phyloP scores from a whole-genome alignment of 306 rosid species.

The Lathyrus aphaca region DNA sequence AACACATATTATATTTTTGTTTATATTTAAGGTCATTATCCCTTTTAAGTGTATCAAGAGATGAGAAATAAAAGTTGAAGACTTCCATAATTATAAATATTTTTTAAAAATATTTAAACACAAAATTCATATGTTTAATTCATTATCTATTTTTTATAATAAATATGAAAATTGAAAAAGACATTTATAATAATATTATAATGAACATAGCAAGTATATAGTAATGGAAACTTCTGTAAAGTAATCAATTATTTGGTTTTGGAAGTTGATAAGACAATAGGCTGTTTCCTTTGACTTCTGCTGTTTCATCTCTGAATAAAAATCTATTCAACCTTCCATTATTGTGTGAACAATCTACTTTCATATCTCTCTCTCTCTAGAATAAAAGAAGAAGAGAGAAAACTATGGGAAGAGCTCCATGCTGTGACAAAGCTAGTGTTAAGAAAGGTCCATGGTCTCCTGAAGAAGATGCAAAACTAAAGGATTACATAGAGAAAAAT shows the following conservation, averaged over 20 bases:
- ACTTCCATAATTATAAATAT: too few relatives aligned
- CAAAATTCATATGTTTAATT: too few relatives aligned
- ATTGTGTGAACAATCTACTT: constrained; percentile 7
- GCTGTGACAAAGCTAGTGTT: constrained; percentile 91
- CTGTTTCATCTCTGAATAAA: constrained; percentile 46
- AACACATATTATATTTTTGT: too few relatives aligned
- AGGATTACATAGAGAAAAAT: constrained; percentile 62
- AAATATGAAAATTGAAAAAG: background rate
- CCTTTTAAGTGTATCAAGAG: too few relatives aligned
- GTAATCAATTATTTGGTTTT: constrained; percentile 36
- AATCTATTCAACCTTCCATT: constrained; percentile 26
- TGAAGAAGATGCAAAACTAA: constrained; percentile 86
- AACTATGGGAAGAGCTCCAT: constrained; percentile 92
- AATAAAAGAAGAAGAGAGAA: background rate
- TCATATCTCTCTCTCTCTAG: background rate
- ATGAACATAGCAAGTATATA: constrained; percentile 7
- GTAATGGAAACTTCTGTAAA: constrained; percentile 49
- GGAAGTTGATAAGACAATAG: constrained; percentile 40
- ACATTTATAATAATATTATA: background rate
- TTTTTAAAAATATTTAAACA: too few relatives aligned
- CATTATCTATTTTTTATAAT: background rate
- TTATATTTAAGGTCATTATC: too few relatives aligned
- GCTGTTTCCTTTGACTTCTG: constrained; percentile 66
- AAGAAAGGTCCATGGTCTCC: constrained; percentile 99
- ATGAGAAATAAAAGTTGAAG: too few relatives aligned